Conservation (phyloP, 108 stramenopile genomes). For the Cyclotella sp. region DNA sequence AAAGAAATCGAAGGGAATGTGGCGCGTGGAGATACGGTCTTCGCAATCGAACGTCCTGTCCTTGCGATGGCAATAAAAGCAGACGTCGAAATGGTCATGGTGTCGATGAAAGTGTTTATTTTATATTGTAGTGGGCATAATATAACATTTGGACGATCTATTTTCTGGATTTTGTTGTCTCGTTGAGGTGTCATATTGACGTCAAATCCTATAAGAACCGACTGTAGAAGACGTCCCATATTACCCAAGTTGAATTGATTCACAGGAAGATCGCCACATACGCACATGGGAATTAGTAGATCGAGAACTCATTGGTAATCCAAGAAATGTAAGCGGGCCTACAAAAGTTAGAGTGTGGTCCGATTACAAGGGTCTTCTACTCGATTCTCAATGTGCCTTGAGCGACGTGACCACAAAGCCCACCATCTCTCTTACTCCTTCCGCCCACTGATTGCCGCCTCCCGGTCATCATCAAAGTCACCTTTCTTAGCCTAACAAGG, state of each 20-base stretch:
- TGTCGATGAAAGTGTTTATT: too few relatives aligned
- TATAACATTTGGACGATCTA: neutral
- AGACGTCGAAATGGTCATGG: neutral
- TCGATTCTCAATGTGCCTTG: too few relatives aligned
- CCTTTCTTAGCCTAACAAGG: neutral
- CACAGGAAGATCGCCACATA: slow-evolving; percentile 4
- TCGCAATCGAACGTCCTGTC: neutral
- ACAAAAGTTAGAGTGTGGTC: too few relatives aligned
- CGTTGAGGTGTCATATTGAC: neutral
- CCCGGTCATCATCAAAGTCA: neutral
- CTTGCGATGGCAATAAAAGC: neutral
- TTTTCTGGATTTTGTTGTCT: neutral
- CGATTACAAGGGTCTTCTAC: too few relatives aligned
- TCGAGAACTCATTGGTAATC: neutral
- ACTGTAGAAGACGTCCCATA: neutral
- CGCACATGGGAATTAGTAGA: slow-evolving; percentile 13
- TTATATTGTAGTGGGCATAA: too few relatives aligned
- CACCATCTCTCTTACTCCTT: neutral
- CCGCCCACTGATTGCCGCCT: neutral
- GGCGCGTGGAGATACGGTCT: too few relatives aligned
- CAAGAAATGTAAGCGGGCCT: neutral
- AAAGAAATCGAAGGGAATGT: neutral
- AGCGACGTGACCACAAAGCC: neutral
- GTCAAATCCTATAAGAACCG: neutral
- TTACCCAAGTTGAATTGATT: slow-evolving; percentile 7